Base-by-base conservation (phyloP, 306 rosid species). In the Trifolium dubium region DNA sequence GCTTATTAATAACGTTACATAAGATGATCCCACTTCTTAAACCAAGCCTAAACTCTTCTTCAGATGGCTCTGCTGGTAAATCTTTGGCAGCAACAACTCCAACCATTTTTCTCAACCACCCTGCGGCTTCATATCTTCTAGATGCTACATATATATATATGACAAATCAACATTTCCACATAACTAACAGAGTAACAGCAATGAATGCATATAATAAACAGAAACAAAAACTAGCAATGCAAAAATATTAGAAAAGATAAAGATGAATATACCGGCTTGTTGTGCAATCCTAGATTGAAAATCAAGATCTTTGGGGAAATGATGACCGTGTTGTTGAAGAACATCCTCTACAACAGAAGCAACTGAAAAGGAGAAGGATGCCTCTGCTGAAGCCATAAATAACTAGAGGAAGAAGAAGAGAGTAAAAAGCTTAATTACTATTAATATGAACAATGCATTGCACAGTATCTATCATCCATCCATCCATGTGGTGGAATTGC, bases 81-180 rank as follows among this genome's bases (percentile, higher is more conserved):
- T 94, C 99, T 78, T 88, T 94, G 28, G 96, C 99, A 4, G 85
- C 99, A 15, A 94, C 99, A 5, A 94, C 92, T 40, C 99, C 99
- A 28, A 87, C 82, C 89, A 82, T 87, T 92, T 90, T 94, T 62
- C 99, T 87, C 69, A 94, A 83, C 99, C 99, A 94, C 76, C 96
- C 97, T 4, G 96, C 97, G 2, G 99, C 99, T 78, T 94, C 97
- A 69, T 86, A 79, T 68, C 99, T 89, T 77, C 99, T 94, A 2
- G 84, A 88, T 50, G 96, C 99, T 94, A 79, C 71, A 82, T 8
- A n/a, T n/a, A n/a, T n/a, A n/a, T n/a, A n/a, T n/a, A 14, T 73
- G 23, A 23, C 61, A 58, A 72, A 78, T 6, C 34, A 55, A 19
- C 61, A 37, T 34, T 47, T 50, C 1, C 58, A 51, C 29, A 17